A percentile compares a stretch with the other conserved stretches of the same genome.
phyloP scores from a whole-genome alignment of 2,329 filamentous ascomycete genomes.

The Alternaria gaisen region DNA sequence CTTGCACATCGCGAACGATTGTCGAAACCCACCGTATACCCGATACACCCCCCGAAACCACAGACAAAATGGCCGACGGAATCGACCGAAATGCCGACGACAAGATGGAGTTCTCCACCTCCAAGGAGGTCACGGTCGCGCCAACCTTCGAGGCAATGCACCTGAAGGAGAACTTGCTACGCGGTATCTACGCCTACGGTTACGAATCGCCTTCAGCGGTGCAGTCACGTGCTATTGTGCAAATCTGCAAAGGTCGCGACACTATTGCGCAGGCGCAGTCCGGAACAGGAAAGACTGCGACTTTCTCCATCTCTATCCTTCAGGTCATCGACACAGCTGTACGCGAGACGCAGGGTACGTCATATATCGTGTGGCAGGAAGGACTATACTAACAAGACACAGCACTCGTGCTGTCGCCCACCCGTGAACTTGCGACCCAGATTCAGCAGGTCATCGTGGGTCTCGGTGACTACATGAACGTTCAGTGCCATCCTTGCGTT shows the following conservation, averaged over 20 bases:
- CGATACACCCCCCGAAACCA: neutral
- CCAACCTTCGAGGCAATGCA: slow-evolving; percentile 82
- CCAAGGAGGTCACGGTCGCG: slow-evolving; percentile 95
- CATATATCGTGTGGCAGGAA: neutral
- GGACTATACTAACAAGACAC: slow-evolving; percentile 34
- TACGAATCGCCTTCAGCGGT: slow-evolving; percentile 98
- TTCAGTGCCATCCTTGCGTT: slow-evolving; percentile 98
- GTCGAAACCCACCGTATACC: slow-evolving; percentile 10
- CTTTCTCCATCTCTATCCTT: slow-evolving; percentile 94
- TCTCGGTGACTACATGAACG: slow-evolving; percentile 99
- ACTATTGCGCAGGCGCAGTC: slow-evolving; percentile 98
- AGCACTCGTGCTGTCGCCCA: slow-evolving; percentile 93
- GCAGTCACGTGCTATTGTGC: slow-evolving; percentile 96
- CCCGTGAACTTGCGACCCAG: slow-evolving; percentile 94
- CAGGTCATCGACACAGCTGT: slow-evolving; percentile 95
- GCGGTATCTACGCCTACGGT: slow-evolving; percentile 97
- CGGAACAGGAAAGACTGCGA: slow-evolving; percentile 95
- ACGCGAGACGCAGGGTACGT: slow-evolving; percentile 79
- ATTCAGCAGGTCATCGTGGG: slow-evolving; percentile 99
- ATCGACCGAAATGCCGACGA: slow-evolving; percentile 95
- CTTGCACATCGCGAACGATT: slow-evolving; percentile 17
- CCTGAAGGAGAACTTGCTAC: slow-evolving; percentile 94
- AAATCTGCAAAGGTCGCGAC: slow-evolving; percentile 98
- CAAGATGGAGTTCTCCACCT: slow-evolving; percentile 97
- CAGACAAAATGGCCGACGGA: slow-evolving; percentile 81